Percentiles rank a stretch among this genome's conserved stretches.
Evolutionary conservation across 2,329 filamentous ascomycete species (phyloP).

Genomic region (Colletotrichum sidae): DNA sequence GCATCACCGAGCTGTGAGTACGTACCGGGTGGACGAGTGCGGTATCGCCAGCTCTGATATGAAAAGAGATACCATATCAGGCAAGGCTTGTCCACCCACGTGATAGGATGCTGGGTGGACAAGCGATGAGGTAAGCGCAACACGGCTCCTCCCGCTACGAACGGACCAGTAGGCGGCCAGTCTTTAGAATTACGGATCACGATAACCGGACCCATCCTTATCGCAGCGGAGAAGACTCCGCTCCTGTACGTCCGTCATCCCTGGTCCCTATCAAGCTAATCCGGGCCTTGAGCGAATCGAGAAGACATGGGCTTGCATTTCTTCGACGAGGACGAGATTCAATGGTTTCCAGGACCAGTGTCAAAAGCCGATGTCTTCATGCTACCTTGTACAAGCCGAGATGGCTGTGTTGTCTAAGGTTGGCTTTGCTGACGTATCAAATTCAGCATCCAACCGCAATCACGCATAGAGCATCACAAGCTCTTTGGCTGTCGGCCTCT

Average conservation of each 20-base stretch:
- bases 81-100: slow-evolving; percentile 30
- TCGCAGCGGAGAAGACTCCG: slow-evolving; percentile 26
- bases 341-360: too few relatives aligned
- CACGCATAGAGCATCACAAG: too few relatives aligned
- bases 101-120: slow-evolving; percentile 9
- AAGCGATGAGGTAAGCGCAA: slow-evolving; percentile 10
- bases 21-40: slow-evolving; percentile 10
- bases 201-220: slow-evolving; percentile 15
- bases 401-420: too few relatives aligned
- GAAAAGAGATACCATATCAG: not conserved
- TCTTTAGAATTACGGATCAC: not conserved
- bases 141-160: not conserved
- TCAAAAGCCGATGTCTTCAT: too few relatives aligned
- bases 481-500: too few relatives aligned
- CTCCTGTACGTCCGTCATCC: not conserved
- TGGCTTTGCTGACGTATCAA: too few relatives aligned
- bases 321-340: too few relatives aligned
- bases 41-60: slow-evolving; percentile 10
- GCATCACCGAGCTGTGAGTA: slow-evolving; percentile 7
- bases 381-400: too few relatives aligned
- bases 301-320: too few relatives aligned
- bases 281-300: not conserved
- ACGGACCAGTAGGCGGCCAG: slow-evolving; percentile 11
- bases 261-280: not conserved
- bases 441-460: too few relatives aligned